Conservation (phyloP, 2,329 filamentous ascomycete species). For the Nemania sp. region DNA sequence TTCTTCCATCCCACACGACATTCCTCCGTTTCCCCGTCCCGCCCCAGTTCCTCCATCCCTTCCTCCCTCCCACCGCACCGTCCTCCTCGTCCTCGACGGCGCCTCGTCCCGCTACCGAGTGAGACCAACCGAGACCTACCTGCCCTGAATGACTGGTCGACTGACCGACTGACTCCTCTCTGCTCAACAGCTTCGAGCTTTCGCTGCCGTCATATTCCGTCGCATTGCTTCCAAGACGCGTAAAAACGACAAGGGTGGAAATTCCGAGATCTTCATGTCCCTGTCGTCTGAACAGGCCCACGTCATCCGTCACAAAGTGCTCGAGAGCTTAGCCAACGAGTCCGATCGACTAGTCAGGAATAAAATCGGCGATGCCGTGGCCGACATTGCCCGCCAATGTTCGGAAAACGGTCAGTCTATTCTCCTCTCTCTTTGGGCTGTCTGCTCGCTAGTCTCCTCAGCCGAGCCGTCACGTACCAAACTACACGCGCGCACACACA, state of each 20-base stretch:
- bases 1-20: constrained; percentile 36
- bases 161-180: constrained; percentile 7
- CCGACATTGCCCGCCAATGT: constrained; percentile 93
- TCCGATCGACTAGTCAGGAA: constrained; percentile 76
- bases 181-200: constrained; percentile 75
- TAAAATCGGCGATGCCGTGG: constrained; percentile 97
- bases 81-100: background rate
- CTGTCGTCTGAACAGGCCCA: constrained; percentile 73
- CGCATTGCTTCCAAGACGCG: constrained; percentile 88
- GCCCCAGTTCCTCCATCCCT: background rate
- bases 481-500: background rate
- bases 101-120: background rate
- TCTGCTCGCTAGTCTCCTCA: background rate
- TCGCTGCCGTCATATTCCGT: constrained; percentile 91
- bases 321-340: constrained; percentile 77
- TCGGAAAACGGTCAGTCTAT: constrained; percentile 77
- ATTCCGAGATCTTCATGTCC: constrained; percentile 83
- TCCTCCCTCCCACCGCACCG: too few species aligned
- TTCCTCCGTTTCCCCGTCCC: background rate
- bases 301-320: constrained; percentile 81
- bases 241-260: constrained; percentile 73
- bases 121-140: background rate
- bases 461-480: background rate
- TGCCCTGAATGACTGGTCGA: background rate
- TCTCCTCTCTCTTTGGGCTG: constrained; percentile 1